phyloP scores from a whole-genome alignment of 2,329 filamentous ascomycete genomes.

The Alternaria sp. region DNA sequence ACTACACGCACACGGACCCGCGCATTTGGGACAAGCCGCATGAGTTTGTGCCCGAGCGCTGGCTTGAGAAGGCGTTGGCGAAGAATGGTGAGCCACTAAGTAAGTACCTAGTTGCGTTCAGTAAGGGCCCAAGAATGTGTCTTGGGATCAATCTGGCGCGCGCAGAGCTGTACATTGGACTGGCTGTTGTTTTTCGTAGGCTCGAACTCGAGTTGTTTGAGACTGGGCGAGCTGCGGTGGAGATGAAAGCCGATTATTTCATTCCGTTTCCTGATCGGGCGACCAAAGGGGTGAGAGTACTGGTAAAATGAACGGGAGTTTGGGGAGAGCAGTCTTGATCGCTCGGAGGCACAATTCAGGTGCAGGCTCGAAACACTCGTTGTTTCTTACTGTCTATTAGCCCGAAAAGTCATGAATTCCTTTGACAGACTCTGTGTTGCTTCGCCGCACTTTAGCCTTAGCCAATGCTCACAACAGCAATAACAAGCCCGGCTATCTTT shows the following conservation, averaged over 20 bases:
- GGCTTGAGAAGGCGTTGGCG: neutral
- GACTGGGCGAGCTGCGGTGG: neutral
- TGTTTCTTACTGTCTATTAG: neutral
- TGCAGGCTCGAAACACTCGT: too few relatives aligned
- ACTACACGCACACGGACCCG: neutral
- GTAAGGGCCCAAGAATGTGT: slow-evolving; percentile 27
- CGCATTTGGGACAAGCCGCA: neutral
- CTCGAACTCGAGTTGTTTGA: slow-evolving; percentile 1
- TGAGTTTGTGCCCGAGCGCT: neutral
- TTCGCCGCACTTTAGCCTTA: neutral
- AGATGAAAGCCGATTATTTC: too few relatives aligned
- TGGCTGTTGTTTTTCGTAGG: neutral
- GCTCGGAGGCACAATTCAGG: too few relatives aligned
- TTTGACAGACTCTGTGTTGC: neutral
- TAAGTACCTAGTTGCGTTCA: slow-evolving; percentile 26
- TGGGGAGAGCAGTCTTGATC: too few relatives aligned
- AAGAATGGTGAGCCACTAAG: slow-evolving; percentile 8
- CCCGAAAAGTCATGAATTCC: neutral
- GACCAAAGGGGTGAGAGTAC: too few relatives aligned
- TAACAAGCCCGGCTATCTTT: neutral
- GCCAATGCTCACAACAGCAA: neutral
- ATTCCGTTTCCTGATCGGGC: too few relatives aligned
- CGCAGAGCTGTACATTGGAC: neutral
- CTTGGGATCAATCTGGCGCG: slow-evolving; percentile 22
- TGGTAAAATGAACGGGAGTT: too few relatives aligned